Base-by-base conservation (phyloP, 1,284 basidiomycete species). In the Erythrobasidium hasegawianum region DNA sequence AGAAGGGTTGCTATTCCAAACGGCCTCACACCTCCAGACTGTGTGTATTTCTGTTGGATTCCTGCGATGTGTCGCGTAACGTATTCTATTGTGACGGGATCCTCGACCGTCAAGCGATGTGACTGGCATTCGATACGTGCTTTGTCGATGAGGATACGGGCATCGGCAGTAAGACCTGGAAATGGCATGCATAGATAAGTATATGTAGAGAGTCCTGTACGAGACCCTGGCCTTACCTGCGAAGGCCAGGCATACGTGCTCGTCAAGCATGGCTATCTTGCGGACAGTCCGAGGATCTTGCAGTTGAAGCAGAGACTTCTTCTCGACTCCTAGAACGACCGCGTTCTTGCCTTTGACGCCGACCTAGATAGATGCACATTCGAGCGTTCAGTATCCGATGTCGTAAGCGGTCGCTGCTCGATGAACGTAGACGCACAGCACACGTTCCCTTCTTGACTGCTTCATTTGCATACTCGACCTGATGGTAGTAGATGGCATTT, bases 381-480 rank as follows among this genome's bases (percentile, higher is more conserved):
- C 52, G 67, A 43, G 13, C 69, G 59, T 58, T 49, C 29, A 62
- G 41, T 53, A 29, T 57, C 10, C 10, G 43, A 47, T n/a, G 43
- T 57, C 55, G 33, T 39, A 50, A 64, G 61, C 61, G 43, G 54
- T n/a, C 49, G 26, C 26, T 24, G 38, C 14, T 16, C 24, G 9
- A 18, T 20, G 40, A 29, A 16, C 24, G 49, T 24, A 56, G n/a
- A 81, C 84, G 76, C 76, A 96, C 95, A 59, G 95, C 95, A 78
- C 95, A 97, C 14, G 96, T 98, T 57, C 96, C 96, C 78, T 95
- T 93, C 73, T 90, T 83, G 55, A 98, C 96, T 57, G 96, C 96
- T 79, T 99, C 96, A 22, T 89, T 81, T 5, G 96, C 96, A 79
- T 99, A 99, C 80, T 99, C 96, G 72, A 99, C 96, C 89, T 96